Evolutionary conservation across 176 grass and related monocot genomes (phyloP).

Genomic region (Cenchrus americanus): DNA sequence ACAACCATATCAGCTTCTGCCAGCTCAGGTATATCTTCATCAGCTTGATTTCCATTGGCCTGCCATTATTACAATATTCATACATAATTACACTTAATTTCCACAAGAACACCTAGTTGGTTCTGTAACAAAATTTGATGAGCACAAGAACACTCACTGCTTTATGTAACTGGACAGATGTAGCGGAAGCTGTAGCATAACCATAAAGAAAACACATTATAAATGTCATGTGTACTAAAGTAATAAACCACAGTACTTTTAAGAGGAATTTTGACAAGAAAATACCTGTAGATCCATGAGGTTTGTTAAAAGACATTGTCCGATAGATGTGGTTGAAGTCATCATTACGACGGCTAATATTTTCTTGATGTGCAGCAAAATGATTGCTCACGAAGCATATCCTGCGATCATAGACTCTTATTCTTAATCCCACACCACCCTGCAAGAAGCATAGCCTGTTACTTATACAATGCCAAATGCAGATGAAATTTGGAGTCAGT

Average conservation of each 20-base stretch:
- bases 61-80: slow-evolving; percentile 51
- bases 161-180: slow-evolving; percentile 88
- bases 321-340: slow-evolving; percentile 85
- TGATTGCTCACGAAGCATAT: slow-evolving; percentile 95
- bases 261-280: slow-evolving; percentile 27
- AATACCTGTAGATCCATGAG: slow-evolving; percentile 83
- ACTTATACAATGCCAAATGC: slow-evolving; percentile 21
- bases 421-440: slow-evolving; percentile 95
- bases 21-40: slow-evolving; percentile 74
- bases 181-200: slow-evolving; percentile 72
- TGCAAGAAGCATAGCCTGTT: slow-evolving; percentile 38
- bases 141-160: slow-evolving; percentile 71
- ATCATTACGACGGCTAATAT: slow-evolving; percentile 75
- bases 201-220: slow-evolving; percentile 35
- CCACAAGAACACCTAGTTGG: slow-evolving; percentile 2
- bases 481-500: not conserved
- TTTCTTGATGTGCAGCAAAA: slow-evolving; percentile 92
- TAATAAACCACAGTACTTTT: slow-evolving; percentile 10
- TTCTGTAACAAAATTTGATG: slow-evolving; percentile 26
- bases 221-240: slow-evolving; percentile 9
- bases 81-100: slow-evolving; percentile 16
- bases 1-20: slow-evolving; percentile 92
- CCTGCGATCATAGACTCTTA: slow-evolving; percentile 78
- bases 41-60: slow-evolving; percentile 66
- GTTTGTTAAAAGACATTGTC: slow-evolving; percentile 79